Evolutionary conservation across 164 flowering plant genomes (phyloP), one percentile per base, ranked within the genome.

Genomic region (Sedum album): DNA sequence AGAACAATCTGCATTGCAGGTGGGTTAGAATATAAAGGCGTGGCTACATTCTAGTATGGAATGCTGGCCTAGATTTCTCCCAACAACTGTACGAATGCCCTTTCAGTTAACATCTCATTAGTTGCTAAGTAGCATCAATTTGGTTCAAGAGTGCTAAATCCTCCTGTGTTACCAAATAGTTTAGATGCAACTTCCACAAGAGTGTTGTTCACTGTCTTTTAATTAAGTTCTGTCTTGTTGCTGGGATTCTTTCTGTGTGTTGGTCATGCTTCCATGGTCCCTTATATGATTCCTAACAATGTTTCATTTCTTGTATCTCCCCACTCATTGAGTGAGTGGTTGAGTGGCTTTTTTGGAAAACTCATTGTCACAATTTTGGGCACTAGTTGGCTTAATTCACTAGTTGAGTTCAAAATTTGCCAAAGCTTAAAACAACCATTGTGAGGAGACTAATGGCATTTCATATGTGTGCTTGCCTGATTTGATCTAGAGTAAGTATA

Each of bases 21-120:
- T 49, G 80, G 82, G 85, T 79, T 72, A 77, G 65, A 76, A 68
- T 26, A 78, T 80, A 82, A 84, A 82, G 82, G 86, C 48, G 48
- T 44, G 48, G 48, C 20, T 44, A 44, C 48, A 44, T 44, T 81
- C 78, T 84, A 77, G 73, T 55, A 65, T 79, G 79, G 87, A 75
- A 80, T 36, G 17, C 26, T 65, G 46, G 67, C 67, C 67, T 65
- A 65, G 67, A 65, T 41, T 65, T 65, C 67, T 35, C 67, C 67
- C 42, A 26, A 65, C 46, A n/a, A 26, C 21, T 33, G 14, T 33
- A 64, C 38, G 1, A n/a, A 33, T 7, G 30, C 6, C n/a, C 0
- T 1, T 57, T 57, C 18, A 30, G 28, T 1, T 28, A 57, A 23
- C 7, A 7, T 57, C 6, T 28, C 33, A 57, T 57, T 57, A 1